Evolutionary conservation across 2,329 filamentous ascomycete genomes (phyloP), one percentile per base, ranked within the genome.

Genomic region (Tolypocladium ovalisporum): DNA sequence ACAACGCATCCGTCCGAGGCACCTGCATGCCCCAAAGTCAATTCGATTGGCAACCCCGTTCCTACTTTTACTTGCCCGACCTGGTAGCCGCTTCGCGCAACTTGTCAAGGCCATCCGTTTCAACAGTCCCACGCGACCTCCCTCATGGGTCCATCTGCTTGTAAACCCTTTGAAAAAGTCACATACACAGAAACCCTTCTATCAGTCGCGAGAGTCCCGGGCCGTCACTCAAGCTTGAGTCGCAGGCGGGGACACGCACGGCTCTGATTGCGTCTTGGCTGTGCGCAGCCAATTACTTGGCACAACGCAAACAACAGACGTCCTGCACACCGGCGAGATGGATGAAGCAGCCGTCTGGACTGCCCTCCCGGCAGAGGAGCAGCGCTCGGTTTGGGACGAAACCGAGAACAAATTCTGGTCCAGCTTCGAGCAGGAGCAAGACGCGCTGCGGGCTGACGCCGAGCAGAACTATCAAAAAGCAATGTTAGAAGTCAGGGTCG

Each of bases 321-420:
- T 13, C 29, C 6, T 34, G 22, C 29, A 19, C 47, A n/a, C 19
- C 22, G 4, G 17, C 37, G 32, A 34, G 6, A 57, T 59, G 56
- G 58, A 63, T 35, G 62, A 62, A 52, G 54, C 60, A 34, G 64
- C 63, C 52, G 60, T 63, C 51, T 70, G 67, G 68, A 63, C 65
- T 22, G 60, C 63, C 17, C 67, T 73, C 49, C 67, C 69, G 9
- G 54, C 56, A 36, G 65, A 71, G 5, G 69, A 71, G 59, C 65
- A 68, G 51, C 62, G 62, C 32, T 66, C 65, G 12, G 65, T 71
- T n/a, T 73, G 71, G 71, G 62, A 68, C 35, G 68, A 72, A 56
- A 70, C 69, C 19, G 71, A 73, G 53, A 59, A 61, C 49, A 71
- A 70, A 40, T 73, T 72, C 35, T 73, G 71, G 71, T 37, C 59